Evolutionary conservation across 2,329 filamentous ascomycete genomes (phyloP).

Genomic region (Chaetothyriales sp.): DNA sequence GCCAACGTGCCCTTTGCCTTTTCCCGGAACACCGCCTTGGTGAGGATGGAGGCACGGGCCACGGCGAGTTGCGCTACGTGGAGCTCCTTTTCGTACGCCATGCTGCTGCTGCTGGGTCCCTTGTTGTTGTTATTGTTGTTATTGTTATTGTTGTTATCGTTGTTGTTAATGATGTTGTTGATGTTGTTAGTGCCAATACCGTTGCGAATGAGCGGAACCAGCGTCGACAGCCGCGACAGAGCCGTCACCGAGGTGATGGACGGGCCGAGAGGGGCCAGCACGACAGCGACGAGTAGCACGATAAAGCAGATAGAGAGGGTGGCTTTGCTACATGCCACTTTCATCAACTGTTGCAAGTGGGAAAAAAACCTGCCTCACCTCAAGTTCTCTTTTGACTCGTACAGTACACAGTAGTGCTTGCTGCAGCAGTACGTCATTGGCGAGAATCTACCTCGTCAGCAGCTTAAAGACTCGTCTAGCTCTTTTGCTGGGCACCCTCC

Average conservation of each 20-base stretch:
- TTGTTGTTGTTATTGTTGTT: conserved; percentile 1
- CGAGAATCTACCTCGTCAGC: no score
- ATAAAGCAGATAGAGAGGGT: neutral
- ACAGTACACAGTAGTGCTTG: no score
- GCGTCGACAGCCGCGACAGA: neutral
- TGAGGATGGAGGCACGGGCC: conserved; percentile 64
- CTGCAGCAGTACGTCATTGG: no score
- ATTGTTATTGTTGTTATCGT: neutral
- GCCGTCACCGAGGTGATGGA: neutral
- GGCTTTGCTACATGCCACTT: no score
- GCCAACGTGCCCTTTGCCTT: conserved; percentile 88
- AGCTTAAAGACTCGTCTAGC: no score
- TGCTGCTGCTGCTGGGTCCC: conserved; percentile 8
- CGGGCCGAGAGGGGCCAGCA: conserved; percentile 8
- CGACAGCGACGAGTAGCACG: conserved; percentile 10
- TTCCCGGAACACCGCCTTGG: conserved; percentile 66
- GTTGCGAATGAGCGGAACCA: neutral
- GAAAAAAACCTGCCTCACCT: no score
- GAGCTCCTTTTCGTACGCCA: conserved; percentile 61
- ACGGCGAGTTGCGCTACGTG: conserved; percentile 76
- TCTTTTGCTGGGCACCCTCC: no score
- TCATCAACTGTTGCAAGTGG: no score
- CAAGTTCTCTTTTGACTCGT: no score
- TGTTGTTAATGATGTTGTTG: neutral
- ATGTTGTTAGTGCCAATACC: neutral